Evolutionary conservation across 2,329 filamentous ascomycete genomes (phyloP).

Genomic region (Coniella lustricola): DNA sequence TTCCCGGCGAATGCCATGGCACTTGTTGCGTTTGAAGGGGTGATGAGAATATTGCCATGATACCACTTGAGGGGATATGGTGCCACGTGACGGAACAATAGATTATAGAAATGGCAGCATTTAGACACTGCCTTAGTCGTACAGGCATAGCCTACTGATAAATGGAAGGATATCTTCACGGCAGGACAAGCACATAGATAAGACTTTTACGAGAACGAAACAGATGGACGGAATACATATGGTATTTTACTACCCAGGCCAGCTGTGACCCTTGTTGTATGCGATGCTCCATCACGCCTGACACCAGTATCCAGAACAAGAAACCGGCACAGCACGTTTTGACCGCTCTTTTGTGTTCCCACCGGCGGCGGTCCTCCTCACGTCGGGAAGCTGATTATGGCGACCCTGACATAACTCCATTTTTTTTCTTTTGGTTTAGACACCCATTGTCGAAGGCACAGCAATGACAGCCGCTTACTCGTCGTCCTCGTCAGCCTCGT

Average conservation of each 20-base stretch:
- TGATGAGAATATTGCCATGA: constrained; percentile 62
- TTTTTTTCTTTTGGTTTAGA: too few relatives aligned
- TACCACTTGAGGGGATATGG: neutral
- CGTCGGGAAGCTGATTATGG: neutral
- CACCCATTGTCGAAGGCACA: neutral
- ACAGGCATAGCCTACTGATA: too few relatives aligned
- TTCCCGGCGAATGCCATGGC: constrained; percentile 96
- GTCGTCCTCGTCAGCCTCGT: constrained; percentile 96
- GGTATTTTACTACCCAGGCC: constrained; percentile 10
- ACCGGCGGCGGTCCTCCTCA: constrained; percentile 13
- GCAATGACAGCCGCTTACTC: constrained; percentile 57
- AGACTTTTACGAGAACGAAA: neutral
- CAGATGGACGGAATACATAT: constrained; percentile 6
- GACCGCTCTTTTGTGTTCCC: constrained; percentile 1
- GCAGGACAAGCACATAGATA: neutral
- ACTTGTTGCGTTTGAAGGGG: constrained; percentile 84
- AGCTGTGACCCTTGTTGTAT: neutral
- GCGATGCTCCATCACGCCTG: neutral
- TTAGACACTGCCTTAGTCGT: too few relatives aligned
- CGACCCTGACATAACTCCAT: too few relatives aligned
- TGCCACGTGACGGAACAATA: too few relatives aligned
- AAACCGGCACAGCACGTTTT: neutral
- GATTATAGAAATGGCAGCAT: neutral
- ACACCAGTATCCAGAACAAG: neutral
- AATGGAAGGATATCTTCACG: constrained; percentile 3